Evolutionary conservation across 441 rosid species (phyloP).

Genomic region (Metrosideros polymorpha): DNA sequence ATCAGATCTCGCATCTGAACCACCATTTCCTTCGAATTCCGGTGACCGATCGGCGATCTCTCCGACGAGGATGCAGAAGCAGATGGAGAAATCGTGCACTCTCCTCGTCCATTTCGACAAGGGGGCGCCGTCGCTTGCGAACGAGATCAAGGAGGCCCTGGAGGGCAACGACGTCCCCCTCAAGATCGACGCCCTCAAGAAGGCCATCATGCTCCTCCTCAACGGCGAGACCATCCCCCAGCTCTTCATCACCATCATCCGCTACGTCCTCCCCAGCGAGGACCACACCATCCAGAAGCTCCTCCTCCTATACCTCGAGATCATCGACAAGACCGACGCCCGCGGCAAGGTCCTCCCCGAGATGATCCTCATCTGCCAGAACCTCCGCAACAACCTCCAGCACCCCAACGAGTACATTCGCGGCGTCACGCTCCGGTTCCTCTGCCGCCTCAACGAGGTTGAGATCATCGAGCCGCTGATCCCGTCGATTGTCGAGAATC

Average conservation of each 20-base stretch:
- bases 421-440: conserved; percentile 13
- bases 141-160: conserved; percentile 17
- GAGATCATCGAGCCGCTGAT: conserved; percentile 18
- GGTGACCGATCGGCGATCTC: neutral
- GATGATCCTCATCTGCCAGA: conserved; percentile 21
- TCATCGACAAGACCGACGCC: conserved; percentile 11
- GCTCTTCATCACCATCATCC: conserved; percentile 17
- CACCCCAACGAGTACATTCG: conserved; percentile 18
- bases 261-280: conserved; percentile 17
- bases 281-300: conserved; percentile 21
- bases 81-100: conserved; percentile 17
- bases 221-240: conserved; percentile 17
- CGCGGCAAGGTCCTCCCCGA: conserved; percentile 19
- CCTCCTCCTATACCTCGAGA: conserved; percentile 16
- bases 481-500: conserved; percentile 9
- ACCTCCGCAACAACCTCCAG: conserved; percentile 15
- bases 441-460: conserved; percentile 8
- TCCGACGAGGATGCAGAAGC: conserved; percentile 5
- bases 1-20: conserved; percentile 1
- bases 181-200: conserved; percentile 13
- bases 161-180: conserved; percentile 8
- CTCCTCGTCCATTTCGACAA: conserved; percentile 15
- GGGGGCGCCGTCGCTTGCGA: conserved; percentile 10
- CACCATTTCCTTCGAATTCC: neutral
- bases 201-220: conserved; percentile 16